Evolutionary conservation across 192 early-diverging fungal genomes (phyloP), one percentile per base, ranked within the genome.

Genomic region (Gryganskiella cystojenkinii): DNA sequence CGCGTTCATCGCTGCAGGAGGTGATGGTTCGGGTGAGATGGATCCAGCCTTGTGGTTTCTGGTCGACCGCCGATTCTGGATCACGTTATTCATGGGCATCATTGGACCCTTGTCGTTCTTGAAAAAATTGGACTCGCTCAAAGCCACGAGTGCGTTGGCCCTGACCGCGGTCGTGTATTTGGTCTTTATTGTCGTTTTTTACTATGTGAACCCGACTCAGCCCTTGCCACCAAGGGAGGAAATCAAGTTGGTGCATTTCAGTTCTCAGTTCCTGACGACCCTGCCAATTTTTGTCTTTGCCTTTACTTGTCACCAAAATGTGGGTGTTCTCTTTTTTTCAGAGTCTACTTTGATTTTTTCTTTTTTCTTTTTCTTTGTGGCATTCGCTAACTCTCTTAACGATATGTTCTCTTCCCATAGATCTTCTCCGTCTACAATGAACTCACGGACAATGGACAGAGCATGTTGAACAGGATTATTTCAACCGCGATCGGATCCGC

Each of bases 271-370:
- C 80, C 89, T 95, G 82, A 85, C 89, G 22, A 86, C 87, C 22
- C 75, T 98, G 45, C 98, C 98, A 2, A 93, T 99, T 31, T 99
- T 99, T 88, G 93, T 99, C 20, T 99, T 99, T 89, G 95, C 95
- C 10, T 99, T 98, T 67, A 99, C 98, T 22, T 99, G 98, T 78
- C 97, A 99, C 81, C 97, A 99, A 81, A 99, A 99, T 80, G 93
- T 95, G 82, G 81, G 85, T 68, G 20, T 4, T 15, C 50, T 19
- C 49, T 70, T 10, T 28, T 63, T 35, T 52, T 25, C n/a, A n/a
- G n/a, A n/a, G n/a, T n/a, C n/a, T n/a, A n/a, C n/a, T n/a, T n/a
- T n/a, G n/a, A 24, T 4, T 15, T 55, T 19, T 55, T 70, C 17
- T 28, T 63, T 35, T 52, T 25, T 24, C 14, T 5, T 1, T 33